Conservation (phyloP, 306 rosid genomes). For the Chamaecrista fasciculata region DNA sequence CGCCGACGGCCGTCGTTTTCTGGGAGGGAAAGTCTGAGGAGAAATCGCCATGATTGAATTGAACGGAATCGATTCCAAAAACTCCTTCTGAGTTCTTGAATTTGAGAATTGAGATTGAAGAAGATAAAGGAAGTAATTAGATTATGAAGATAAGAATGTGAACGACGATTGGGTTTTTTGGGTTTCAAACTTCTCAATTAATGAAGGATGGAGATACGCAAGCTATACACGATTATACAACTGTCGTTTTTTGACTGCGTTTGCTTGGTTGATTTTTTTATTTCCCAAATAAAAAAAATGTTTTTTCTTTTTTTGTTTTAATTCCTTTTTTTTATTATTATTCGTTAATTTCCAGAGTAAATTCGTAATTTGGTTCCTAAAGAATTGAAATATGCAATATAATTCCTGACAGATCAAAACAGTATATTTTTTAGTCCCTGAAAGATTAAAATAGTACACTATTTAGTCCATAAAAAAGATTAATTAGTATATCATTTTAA, state of each 20-base stretch:
- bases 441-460: no score
- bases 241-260: constrained; percentile 40
- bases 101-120: neutral
- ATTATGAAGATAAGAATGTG: neutral
- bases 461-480: no score
- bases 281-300: neutral
- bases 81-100: no score
- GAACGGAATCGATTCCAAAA: no score
- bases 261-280: neutral
- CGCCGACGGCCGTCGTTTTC: constrained; percentile 64
- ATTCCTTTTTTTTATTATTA: neutral
- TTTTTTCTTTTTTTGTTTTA: no score
- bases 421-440: no score
- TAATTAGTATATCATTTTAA: no score
- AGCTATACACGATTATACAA: constrained; percentile 11
- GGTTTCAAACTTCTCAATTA: constrained; percentile 3
- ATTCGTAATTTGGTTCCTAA: no score
- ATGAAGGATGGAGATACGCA: constrained; percentile 22
- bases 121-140: neutral
- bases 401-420: no score
- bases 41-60: constrained; percentile 70
- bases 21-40: constrained; percentile 45
- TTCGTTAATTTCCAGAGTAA: no score
- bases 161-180: constrained; percentile 14
- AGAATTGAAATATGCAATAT: no score